Conservation (phyloP, 495 filamentous ascomycete species). For the Paragyromitra xinjiangensis region DNA sequence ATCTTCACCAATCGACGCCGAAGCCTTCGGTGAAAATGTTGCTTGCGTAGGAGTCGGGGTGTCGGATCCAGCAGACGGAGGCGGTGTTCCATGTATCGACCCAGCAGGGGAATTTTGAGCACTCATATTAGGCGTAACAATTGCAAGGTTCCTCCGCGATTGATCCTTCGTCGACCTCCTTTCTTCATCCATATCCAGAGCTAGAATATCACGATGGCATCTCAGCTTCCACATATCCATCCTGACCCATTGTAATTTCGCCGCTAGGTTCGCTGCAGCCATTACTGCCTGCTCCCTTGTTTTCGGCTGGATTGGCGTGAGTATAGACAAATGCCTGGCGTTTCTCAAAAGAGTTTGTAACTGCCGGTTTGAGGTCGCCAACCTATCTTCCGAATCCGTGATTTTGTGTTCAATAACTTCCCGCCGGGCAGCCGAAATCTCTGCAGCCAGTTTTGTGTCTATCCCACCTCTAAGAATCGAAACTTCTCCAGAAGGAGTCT, state of each 20-base stretch:
- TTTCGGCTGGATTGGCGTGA: constrained; percentile 86
- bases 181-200: constrained; percentile 85
- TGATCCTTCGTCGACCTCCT: constrained; percentile 58
- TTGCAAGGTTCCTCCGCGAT: constrained; percentile 58
- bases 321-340: constrained; percentile 87
- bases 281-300: constrained; percentile 85
- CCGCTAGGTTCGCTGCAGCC: constrained; percentile 83
- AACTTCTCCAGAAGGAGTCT: constrained; percentile 75
- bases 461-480: constrained; percentile 73
- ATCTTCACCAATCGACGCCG: constrained; percentile 48
- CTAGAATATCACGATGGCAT: constrained; percentile 88
- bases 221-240: constrained; percentile 92
- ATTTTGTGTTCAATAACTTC: constrained; percentile 86
- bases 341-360: constrained; percentile 86
- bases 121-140: constrained; percentile 55
- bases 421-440: constrained; percentile 80
- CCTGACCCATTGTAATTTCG: constrained; percentile 89
- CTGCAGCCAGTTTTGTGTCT: constrained; percentile 79
- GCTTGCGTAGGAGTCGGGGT: constrained; percentile 53
- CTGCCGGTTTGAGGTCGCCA: constrained; percentile 74
- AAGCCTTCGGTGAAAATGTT: constrained; percentile 46
- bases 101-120: constrained; percentile 55
- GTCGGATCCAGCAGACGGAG: constrained; percentile 37
- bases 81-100: constrained; percentile 53
- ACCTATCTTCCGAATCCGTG: constrained; percentile 80